phyloP scores from a whole-genome alignment of 768 basidiomycete genomes.

The Mycena maculata region DNA sequence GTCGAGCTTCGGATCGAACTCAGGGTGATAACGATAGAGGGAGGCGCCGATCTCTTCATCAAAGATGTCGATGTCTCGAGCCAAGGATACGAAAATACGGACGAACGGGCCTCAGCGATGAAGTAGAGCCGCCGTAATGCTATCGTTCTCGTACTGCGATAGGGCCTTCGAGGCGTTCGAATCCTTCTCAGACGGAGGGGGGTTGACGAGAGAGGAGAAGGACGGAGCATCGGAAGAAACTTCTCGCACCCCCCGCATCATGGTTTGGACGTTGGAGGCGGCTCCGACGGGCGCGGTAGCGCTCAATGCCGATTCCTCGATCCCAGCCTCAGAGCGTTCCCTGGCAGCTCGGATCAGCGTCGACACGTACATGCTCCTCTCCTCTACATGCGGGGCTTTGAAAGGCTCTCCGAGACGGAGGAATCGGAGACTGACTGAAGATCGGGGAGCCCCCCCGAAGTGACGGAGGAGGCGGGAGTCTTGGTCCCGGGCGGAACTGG shows the following conservation, averaged over 20 bases:
- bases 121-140: neutral
- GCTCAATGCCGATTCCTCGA: no score
- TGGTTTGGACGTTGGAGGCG: no score
- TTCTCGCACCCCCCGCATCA: neutral
- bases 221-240: neutral
- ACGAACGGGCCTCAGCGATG: neutral
- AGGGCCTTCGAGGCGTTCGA: neutral
- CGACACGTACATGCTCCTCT: neutral
- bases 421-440: neutral
- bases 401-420: neutral
- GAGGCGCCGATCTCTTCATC: neutral
- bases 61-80: neutral
- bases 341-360: neutral
- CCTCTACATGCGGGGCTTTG: no score
- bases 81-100: neutral
- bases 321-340: no score
- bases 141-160: neutral
- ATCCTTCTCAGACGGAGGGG: neutral
- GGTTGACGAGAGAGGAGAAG: neutral
- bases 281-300: no score
- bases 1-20: neutral
- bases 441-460: neutral
- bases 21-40: conserved; percentile 2
- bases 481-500: neutral
- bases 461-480: neutral